These are phyloP conservation scores for Eremothecium sinecaudum DNA, from an alignment of 1,139 yeast species.

Conservation along the genomic window DNA sequence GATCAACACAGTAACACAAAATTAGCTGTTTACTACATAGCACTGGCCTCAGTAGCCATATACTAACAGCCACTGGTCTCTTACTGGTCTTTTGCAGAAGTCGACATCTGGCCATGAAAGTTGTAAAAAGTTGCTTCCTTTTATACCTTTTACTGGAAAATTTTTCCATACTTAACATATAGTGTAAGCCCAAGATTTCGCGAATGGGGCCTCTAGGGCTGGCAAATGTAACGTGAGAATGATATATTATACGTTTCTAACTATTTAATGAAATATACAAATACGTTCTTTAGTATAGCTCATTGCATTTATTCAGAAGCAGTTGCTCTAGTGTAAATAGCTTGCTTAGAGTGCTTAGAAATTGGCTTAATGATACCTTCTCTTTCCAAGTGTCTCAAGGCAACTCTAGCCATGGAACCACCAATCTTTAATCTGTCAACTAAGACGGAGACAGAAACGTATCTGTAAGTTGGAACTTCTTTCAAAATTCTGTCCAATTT, in stretches of 20 bases:
- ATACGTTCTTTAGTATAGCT: conserved; percentile 6
- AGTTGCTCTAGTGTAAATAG: conserved; percentile 83
- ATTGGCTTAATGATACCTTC: conserved; percentile 95
- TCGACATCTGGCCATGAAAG: too few relatives aligned
- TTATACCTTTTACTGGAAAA: too few relatives aligned
- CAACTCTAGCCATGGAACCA: conserved; percentile 98
- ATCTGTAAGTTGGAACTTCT: conserved; percentile 99
- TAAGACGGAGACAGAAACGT: conserved; percentile 92
- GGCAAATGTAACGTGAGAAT: conserved; percentile 4
- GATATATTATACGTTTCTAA: conserved; percentile 5
- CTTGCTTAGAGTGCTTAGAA: conserved; percentile 93
- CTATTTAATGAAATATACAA: conserved; percentile 6
- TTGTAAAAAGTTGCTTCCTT: too few relatives aligned
- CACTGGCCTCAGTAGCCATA: too few relatives aligned
- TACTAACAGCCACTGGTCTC: too few relatives aligned
- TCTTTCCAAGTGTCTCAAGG: conserved; percentile 89
- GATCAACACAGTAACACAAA: too few relatives aligned
- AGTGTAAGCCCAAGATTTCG: too few relatives aligned
- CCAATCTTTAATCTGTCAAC: conserved; percentile 99
- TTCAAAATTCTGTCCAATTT: conserved; percentile 98
- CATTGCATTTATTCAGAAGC: conserved; percentile 39
- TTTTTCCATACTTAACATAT: too few relatives aligned
- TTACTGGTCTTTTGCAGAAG: too few relatives aligned
- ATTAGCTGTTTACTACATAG: too few relatives aligned
- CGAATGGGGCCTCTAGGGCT: background rate